Evolutionary conservation across 139 green algal species (phyloP).

Genomic region (Klebsormidium nitens): DNA sequence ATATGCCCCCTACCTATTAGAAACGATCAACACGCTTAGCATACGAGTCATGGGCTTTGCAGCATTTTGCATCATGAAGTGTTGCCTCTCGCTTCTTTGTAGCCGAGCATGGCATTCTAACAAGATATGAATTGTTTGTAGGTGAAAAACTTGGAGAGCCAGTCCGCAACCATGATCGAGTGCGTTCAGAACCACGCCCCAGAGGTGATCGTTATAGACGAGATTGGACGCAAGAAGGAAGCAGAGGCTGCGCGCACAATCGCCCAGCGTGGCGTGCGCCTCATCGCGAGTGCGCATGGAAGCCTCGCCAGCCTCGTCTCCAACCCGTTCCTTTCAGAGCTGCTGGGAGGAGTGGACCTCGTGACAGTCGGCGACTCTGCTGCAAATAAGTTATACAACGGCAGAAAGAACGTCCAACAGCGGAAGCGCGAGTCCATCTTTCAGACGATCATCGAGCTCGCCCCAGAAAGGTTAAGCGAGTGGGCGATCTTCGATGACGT

Average conservation of each 20-base stretch:
- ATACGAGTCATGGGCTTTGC: no score
- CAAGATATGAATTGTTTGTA: no score
- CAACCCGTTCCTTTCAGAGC: constrained; percentile 67
- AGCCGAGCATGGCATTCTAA: no score
- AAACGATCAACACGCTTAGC: no score
- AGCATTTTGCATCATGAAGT: constrained; percentile 1
- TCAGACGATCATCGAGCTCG: no score
- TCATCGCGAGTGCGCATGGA: constrained; percentile 87
- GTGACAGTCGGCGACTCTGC: not conserved
- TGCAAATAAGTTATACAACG: no score
- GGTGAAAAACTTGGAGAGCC: no score
- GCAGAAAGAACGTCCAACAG: no score
- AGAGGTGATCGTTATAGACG: constrained; percentile 82
- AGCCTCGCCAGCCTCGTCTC: constrained; percentile 89
- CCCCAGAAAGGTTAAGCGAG: no score
- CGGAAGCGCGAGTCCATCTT: no score
- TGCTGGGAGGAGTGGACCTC: constrained; percentile 58
- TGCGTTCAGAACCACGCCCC: constrained; percentile 93
- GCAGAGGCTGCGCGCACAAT: constrained; percentile 85
- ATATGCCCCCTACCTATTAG: no score
- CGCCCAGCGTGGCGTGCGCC: constrained; percentile 81
- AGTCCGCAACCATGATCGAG: constrained; percentile 79
- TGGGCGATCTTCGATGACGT: no score
- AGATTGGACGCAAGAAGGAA: constrained; percentile 89
- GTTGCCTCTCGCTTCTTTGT: not conserved